phyloP scores from a whole-genome alignment of 352 stramenopile genomes.

The Phytophthora hibernalis region DNA sequence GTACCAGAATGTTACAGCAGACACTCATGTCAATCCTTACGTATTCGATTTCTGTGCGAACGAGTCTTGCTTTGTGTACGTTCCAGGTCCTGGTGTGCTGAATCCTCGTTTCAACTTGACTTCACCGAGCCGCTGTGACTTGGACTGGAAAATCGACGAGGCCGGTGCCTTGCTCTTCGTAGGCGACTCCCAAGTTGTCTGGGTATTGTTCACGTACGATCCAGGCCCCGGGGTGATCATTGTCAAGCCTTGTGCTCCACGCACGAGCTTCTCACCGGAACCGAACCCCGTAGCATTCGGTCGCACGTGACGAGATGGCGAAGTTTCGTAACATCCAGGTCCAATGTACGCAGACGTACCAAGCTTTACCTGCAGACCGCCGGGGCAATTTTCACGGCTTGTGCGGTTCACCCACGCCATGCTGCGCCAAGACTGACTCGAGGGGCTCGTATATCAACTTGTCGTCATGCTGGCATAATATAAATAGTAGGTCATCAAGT shows the following conservation, averaged over 20 bases:
- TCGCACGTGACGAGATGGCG: slow-evolving; percentile 38
- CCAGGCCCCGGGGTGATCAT: slow-evolving; percentile 71
- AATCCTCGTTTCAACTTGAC: slow-evolving; percentile 33
- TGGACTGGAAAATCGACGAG: slow-evolving; percentile 54
- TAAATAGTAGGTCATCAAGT: neutral
- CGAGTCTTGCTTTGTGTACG: slow-evolving; percentile 60
- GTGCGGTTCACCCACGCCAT: slow-evolving; percentile 86
- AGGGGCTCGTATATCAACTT: neutral
- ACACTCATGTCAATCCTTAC: slow-evolving; percentile 18
- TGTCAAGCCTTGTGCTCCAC: slow-evolving; percentile 43
- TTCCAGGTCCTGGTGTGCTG: slow-evolving; percentile 65
- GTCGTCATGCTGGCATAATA: neutral
- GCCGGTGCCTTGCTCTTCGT: slow-evolving; percentile 56
- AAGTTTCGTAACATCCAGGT: slow-evolving; percentile 71
- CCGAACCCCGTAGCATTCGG: slow-evolving; percentile 72
- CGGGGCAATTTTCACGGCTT: slow-evolving; percentile 55
- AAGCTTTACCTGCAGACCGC: slow-evolving; percentile 40
- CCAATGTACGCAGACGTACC: slow-evolving; percentile 49
- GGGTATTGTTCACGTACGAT: slow-evolving; percentile 48
- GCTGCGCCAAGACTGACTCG: neutral
- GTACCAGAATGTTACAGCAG: neutral
- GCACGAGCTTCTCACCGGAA: slow-evolving; percentile 54
- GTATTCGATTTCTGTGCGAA: slow-evolving; percentile 61
- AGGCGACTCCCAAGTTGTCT: slow-evolving; percentile 65
- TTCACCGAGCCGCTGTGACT: slow-evolving; percentile 53